Conservation (phyloP, 2,329 filamentous ascomycete species). For the Colletotrichum camelliae region DNA sequence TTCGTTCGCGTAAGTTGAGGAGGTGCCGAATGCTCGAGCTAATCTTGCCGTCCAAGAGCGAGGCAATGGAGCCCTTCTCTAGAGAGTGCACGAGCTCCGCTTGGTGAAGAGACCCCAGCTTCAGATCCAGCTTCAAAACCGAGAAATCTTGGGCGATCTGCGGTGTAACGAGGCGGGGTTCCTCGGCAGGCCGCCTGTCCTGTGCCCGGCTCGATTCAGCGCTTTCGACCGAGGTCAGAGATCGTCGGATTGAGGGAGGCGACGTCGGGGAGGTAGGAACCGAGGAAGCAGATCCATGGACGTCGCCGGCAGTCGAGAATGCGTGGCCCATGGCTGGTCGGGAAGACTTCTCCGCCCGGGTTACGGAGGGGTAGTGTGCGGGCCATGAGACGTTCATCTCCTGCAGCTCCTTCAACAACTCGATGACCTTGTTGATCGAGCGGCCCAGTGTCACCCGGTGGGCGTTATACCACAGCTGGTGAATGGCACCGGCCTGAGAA, state of each 20-base stretch:
- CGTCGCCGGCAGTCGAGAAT: conserved; percentile 62
- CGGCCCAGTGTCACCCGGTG: conserved; percentile 87
- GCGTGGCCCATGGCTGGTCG: conserved; percentile 70
- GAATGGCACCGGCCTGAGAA: conserved; percentile 78
- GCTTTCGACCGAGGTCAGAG: conserved; percentile 71
- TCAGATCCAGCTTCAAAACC: conserved; percentile 91
- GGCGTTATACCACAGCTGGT: conserved; percentile 94
- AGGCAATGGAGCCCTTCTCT: conserved; percentile 89
- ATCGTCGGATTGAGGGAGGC: conserved; percentile 65
- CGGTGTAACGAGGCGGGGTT: conserved; percentile 86
- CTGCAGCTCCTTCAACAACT: conserved; percentile 82
- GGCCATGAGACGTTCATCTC: conserved; percentile 93
- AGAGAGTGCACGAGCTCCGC: conserved; percentile 92
- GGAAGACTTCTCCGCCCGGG: conserved; percentile 61
- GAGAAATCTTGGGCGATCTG: conserved; percentile 97
- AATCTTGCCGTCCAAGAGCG: conserved; percentile 92
- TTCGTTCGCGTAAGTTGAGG: conserved; percentile 84
- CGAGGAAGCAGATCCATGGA: conserved; percentile 40
- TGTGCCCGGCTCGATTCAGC: conserved; percentile 77
- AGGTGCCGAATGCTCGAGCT: conserved; percentile 92
- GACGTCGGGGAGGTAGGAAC: conserved; percentile 42
- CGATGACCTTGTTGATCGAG: conserved; percentile 85
- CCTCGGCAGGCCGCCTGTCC: conserved; percentile 64
- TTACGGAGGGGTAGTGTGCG: conserved; percentile 89
- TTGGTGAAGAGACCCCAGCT: conserved; percentile 85